phyloP scores from a whole-genome alignment of 768 basidiomycete genomes.

The Leccinum arenicola region DNA sequence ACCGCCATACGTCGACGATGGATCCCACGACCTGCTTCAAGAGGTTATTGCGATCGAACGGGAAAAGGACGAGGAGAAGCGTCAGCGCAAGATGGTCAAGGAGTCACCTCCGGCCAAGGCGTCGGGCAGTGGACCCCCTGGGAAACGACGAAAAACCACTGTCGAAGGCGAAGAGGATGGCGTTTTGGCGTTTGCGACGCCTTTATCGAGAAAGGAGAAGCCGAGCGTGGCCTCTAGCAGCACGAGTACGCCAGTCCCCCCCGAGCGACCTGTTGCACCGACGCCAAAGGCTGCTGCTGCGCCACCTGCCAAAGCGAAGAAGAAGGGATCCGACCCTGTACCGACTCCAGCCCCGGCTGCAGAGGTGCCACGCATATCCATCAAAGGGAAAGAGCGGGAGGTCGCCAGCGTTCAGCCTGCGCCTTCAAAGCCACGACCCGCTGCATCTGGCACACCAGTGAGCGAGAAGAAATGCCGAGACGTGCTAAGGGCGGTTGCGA shows the following conservation, averaged over 20 bases:
- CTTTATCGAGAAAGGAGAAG: constrained; percentile 53
- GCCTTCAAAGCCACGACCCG: constrained; percentile 38
- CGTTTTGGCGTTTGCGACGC: constrained; percentile 57
- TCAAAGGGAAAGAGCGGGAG: constrained; percentile 80
- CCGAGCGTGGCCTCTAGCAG: constrained; percentile 33
- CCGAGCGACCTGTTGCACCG: constrained; percentile 31
- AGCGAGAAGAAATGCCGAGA: constrained; percentile 85
- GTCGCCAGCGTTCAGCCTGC: constrained; percentile 32
- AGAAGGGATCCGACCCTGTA: constrained; percentile 35
- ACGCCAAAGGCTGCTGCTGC: constrained; percentile 25
- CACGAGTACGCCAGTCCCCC: constrained; percentile 38
- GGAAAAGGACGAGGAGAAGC: constrained; percentile 55
- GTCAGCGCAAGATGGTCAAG: constrained; percentile 40
- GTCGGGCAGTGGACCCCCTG: constrained; percentile 36
- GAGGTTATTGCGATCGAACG: constrained; percentile 80
- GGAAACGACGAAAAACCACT: constrained; percentile 57
- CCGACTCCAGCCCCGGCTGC: constrained; percentile 17
- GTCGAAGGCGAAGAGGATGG: constrained; percentile 54
- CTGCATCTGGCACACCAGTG: constrained; percentile 47
- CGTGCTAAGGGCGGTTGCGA: constrained; percentile 56
- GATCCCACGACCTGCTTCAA: constrained; percentile 76
- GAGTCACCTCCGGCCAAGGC: constrained; percentile 38
- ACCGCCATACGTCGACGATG: constrained; percentile 72
- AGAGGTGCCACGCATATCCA: constrained; percentile 38
- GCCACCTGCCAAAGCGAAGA: constrained; percentile 39